Evolutionary conservation across 192 early-diverging fungal species (phyloP).

Genomic region (Podila clonocystis): DNA sequence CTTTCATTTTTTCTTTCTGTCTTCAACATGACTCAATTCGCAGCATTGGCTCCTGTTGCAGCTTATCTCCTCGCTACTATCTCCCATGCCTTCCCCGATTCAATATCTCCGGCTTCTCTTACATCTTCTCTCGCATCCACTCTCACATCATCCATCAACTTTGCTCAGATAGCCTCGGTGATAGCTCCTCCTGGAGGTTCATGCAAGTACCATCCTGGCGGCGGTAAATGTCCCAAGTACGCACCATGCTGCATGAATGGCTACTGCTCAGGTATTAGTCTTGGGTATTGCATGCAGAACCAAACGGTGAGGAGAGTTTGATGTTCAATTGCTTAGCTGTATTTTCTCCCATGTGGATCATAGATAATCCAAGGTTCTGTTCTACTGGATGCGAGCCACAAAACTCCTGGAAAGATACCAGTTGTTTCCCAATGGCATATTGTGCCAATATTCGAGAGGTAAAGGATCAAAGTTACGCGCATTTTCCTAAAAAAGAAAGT

Average conservation of each 20-base stretch:
- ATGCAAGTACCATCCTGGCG: conserved; percentile 26
- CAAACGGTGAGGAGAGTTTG: background rate
- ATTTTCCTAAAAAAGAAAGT: background rate
- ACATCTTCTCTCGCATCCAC: background rate
- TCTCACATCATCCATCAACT: background rate
- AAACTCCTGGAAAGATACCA: conserved; percentile 35
- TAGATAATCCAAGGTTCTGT: conserved; percentile 33
- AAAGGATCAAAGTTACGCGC: background rate
- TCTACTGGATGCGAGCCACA: conserved; percentile 31
- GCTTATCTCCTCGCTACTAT: background rate
- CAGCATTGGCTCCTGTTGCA: background rate
- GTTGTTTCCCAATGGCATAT: conserved; percentile 28
- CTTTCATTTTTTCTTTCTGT: background rate
- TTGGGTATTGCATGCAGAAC: background rate
- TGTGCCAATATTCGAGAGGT: conserved; percentile 26
- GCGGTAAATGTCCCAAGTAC: conserved; percentile 36
- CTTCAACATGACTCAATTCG: background rate
- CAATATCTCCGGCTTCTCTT: background rate
- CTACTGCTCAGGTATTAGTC: conserved; percentile 32
- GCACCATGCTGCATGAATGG: conserved; percentile 33
- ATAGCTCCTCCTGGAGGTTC: background rate
- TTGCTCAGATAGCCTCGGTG: background rate
- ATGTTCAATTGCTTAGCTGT: background rate
- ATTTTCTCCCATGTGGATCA: background rate
- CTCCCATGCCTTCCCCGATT: background rate